Percentiles rank a stretch among this genome's conserved stretches.
Evolutionary conservation across 1,139 yeast genomes (phyloP).

Genomic region (Pichia sp.): DNA sequence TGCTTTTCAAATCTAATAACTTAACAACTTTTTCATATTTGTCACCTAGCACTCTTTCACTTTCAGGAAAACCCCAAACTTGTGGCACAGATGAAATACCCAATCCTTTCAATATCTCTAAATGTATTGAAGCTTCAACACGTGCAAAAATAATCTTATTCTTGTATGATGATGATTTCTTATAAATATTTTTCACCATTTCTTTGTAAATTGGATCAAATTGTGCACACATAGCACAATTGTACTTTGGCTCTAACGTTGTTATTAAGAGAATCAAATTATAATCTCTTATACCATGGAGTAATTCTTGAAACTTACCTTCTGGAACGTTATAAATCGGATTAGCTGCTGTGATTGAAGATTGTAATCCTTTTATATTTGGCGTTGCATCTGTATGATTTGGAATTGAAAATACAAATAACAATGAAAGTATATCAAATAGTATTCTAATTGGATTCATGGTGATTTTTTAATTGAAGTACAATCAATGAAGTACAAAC

Average conservation of each 20-base stretch:
- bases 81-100: slow-evolving; percentile 51
- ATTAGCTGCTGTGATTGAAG: slow-evolving; percentile 12
- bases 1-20: slow-evolving; percentile 28
- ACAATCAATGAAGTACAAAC: background rate
- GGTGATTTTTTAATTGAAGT: background rate
- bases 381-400: background rate
- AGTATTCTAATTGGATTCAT: background rate
- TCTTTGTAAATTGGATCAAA: slow-evolving; percentile 36
- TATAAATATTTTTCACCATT: slow-evolving; percentile 40
- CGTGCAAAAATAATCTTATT: slow-evolving; percentile 40
- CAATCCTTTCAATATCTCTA: slow-evolving; percentile 36
- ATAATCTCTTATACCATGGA: slow-evolving; percentile 36
- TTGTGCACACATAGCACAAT: slow-evolving; percentile 38
- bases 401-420: background rate
- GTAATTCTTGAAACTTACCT: slow-evolving; percentile 18
- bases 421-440: background rate
- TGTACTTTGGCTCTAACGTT: slow-evolving; percentile 32
- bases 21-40: slow-evolving; percentile 16
- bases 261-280: slow-evolving; percentile 41
- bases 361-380: slow-evolving; percentile 3
- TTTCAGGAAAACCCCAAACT: slow-evolving; percentile 51
- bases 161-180: slow-evolving; percentile 35
- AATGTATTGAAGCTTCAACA: slow-evolving; percentile 43
- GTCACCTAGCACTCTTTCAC: slow-evolving; percentile 22
- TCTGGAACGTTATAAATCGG: slow-evolving; percentile 13